A percentile compares a stretch with the other conserved stretches of the same genome.
These are phyloP conservation scores for Cubamyces sp. DNA, from an alignment of 768 basidiomycete species.

Conservation along the genomic window DNA sequence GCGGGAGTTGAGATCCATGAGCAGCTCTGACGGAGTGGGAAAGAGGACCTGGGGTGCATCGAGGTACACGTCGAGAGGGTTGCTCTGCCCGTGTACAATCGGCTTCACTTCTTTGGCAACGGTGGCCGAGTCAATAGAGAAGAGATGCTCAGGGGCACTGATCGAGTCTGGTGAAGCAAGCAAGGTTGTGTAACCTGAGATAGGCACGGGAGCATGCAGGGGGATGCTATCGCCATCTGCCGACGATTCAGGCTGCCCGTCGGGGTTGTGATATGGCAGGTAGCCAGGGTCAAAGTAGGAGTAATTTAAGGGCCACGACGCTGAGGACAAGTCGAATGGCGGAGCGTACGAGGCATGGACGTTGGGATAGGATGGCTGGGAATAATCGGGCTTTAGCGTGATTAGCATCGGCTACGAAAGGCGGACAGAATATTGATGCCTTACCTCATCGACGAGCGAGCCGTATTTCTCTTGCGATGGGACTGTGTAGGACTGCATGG, in stretches of 20 bases:
- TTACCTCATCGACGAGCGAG: no score
- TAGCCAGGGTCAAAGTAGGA: slow-evolving; percentile 13
- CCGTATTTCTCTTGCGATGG: not conserved
- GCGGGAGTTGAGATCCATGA: slow-evolving; percentile 46
- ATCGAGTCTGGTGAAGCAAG: slow-evolving; percentile 2
- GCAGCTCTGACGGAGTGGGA: slow-evolving; percentile 68
- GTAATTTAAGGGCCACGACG: slow-evolving; percentile 7
- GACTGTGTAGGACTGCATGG: slow-evolving; percentile 6
- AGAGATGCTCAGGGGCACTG: not conserved
- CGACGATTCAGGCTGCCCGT: not conserved
- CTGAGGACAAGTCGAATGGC: slow-evolving; percentile 3
- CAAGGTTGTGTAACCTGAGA: slow-evolving; percentile 31
- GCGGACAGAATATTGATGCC: no score
- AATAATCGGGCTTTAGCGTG: not conserved
- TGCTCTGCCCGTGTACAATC: not conserved
- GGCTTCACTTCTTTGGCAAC: slow-evolving; percentile 7
- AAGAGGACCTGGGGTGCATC: slow-evolving; percentile 42
- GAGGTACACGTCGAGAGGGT: slow-evolving; percentile 26
- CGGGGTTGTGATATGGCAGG: not conserved
- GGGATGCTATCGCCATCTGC: slow-evolving; percentile 1
- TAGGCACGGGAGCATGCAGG: slow-evolving; percentile 30
- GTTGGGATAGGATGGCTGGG: not conserved
- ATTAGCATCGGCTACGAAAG: not conserved
- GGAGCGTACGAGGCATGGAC: not conserved
- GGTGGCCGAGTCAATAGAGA: not conserved